Evolutionary conservation across 306 rosid species (phyloP), one percentile per base, ranked within the genome.

Genomic region (Vicia sativa): DNA sequence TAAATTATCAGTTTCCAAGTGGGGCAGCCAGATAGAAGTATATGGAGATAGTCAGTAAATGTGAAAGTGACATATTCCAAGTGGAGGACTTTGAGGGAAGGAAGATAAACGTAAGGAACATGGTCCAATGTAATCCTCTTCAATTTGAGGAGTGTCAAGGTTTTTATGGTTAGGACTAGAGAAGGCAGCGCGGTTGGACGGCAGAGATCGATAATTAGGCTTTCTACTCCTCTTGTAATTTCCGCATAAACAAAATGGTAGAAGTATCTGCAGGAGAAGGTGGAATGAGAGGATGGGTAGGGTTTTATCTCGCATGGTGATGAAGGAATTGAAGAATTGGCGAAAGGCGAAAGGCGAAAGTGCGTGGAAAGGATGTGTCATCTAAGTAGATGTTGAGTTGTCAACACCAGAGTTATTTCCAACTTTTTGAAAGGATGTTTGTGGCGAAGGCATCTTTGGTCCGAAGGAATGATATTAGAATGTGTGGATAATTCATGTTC

Each of bases 41-140:
- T 11, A 1, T 0, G 8, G 0, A 62, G 1, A 52, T 8, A 1
- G 14, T 1, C 0, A 2, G 0, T 1, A 3, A 1, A 0, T 1
- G 0, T 1, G n/a, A 62, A 73, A 2, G 1, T 0, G 13, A 72
- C 35, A 9, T 0, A 2, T 3, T 8, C 0, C 15, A 73, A 11
- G n/a, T 41, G 34, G 12, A 72, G 21, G 37, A 25, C 6, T 46
- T 73, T 31, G 21, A 73, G 49, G 0, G 7, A 4, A 0, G 49
- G 49, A 43, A 43, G 49, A 43, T 43, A 16, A 43, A 43, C 49
- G 35, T 0, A 11, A 15, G 7, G 71, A 63, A 2, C 49, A 0
- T 11, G 1, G 0, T 60, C 5, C 4, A 71, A 11, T 2, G 8
- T 16, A 1, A 70, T 0, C 2, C 1, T n/a, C 0, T 1, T 38